phyloP scores from a whole-genome alignment of 2,329 filamentous ascomycete species.

The Fusarium poae region DNA sequence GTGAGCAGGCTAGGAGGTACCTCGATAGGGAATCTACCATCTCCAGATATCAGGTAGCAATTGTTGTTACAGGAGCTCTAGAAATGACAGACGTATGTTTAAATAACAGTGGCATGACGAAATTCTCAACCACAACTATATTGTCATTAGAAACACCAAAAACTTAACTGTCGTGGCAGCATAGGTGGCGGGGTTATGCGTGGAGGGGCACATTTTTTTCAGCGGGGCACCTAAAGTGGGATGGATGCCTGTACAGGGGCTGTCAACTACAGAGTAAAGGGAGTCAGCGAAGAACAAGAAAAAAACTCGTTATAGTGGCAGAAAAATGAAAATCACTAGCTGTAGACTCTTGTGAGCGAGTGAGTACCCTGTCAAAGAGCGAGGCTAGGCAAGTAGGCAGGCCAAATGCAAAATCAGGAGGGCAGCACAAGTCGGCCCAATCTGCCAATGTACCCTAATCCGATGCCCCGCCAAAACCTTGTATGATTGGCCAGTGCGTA shows the following conservation, averaged over 20 bases:
- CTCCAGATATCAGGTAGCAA: neutral
- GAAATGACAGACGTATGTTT: neutral
- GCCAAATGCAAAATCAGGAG: slow-evolving; percentile 10
- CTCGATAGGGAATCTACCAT: neutral
- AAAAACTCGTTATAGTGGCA: slow-evolving; percentile 24
- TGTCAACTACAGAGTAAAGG: neutral
- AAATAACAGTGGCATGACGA: slow-evolving; percentile 8
- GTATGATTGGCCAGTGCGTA: slow-evolving; percentile 43
- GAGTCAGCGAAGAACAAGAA: neutral
- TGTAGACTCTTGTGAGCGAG: slow-evolving; percentile 1
- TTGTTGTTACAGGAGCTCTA: neutral
- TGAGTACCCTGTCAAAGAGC: neutral
- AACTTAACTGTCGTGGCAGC: slow-evolving; percentile 10
- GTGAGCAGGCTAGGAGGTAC: neutral
- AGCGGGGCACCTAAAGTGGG: slow-evolving; percentile 29
- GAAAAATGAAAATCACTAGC: slow-evolving; percentile 23
- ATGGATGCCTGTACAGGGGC: neutral
- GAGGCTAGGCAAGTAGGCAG: neutral
- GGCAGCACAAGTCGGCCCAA: slow-evolving; percentile 27
- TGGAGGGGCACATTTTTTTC: slow-evolving; percentile 30
- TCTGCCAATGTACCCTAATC: slow-evolving; percentile 51
- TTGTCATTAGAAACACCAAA: slow-evolving; percentile 23
- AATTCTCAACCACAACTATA: slow-evolving; percentile 7
- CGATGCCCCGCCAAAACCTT: slow-evolving; percentile 35
- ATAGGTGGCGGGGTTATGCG: slow-evolving; percentile 31